Base-by-base conservation (phyloP, 2,329 filamentous ascomycete species). In the Fusarium sp. region DNA sequence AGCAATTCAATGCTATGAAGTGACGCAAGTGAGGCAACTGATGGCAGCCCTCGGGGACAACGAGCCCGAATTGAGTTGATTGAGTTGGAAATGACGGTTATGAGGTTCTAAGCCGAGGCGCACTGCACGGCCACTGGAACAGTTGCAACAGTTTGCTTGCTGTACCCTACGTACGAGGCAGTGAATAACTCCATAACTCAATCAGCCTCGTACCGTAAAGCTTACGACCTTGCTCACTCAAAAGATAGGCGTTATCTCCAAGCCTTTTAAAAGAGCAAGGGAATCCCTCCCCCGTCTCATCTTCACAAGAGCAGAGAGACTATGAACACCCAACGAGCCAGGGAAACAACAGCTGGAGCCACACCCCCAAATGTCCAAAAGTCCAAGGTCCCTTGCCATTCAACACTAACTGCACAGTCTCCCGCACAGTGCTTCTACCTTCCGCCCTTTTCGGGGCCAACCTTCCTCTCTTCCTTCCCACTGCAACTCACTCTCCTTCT, bases 401-500 rank as follows among this genome's bases (percentile, higher is more conserved):
- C 44, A 53, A 48, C 26, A 32, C 17, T 22, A 41, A 15, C 10
- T 10, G 40, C 56, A 70, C 67, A 55, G 67, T 70, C 17, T n/a
- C 4, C 17, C 26, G 32, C 45, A 70, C 67, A 13, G 58, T 70
- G 43, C 45, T 2, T 17, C 33, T 41, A 46, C 53, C 32, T 52
- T 54, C 44, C 47, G 32, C 51, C 59, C 54, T 60, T 54, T 70
- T 70, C 58, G 67, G 67, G 58, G 64, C 67, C 50, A 53, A 47
- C 67, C 67, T 70, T 65, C 58, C 67, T 65, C 28, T 43, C 48
- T 62, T 64, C 66, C 56, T 50, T 51, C 51, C 50, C 57, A 70
- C 63, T 65, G 61, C 69, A 62, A 56, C 49, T 45, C 57, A 68
- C 65, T 65, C 65, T 71, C 70, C 60, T 68, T 75, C 69, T 67